phyloP scores from a whole-genome alignment of 768 basidiomycete genomes.

The Kwoniella heveanensis region DNA sequence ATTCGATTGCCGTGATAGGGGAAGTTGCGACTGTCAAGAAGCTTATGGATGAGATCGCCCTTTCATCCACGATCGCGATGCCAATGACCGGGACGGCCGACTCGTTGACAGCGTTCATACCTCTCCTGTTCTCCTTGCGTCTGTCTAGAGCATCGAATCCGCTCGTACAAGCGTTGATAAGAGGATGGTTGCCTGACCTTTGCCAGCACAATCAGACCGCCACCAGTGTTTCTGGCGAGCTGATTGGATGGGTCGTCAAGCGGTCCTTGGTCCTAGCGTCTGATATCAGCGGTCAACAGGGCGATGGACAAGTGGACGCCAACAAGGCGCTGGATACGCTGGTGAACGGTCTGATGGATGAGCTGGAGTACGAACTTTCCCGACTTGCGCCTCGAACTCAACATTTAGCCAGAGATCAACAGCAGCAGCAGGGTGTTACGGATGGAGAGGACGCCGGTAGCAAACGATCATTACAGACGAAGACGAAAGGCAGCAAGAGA shows the following conservation, averaged over 20 bases:
- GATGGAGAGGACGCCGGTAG: not conserved
- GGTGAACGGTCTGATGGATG: slow-evolving; percentile 4
- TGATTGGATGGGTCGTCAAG: slow-evolving; percentile 1
- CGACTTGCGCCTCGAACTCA: not conserved
- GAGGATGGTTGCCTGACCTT: not conserved
- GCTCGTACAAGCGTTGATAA: not conserved
- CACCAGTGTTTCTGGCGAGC: not conserved
- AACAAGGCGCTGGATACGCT: not conserved
- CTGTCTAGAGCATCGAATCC: not conserved
- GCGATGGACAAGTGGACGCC: not conserved
- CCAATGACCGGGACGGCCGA: not conserved
- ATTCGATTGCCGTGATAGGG: not conserved
- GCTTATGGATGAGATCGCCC: not conserved
- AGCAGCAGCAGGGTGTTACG: not conserved
- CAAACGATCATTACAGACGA: not conserved
- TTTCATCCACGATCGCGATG: not conserved
- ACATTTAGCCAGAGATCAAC: not conserved
- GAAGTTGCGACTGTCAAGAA: not conserved
- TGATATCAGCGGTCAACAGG: not conserved
- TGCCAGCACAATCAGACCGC: not conserved
- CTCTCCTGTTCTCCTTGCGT: slow-evolving; percentile 8
- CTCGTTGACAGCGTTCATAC: slow-evolving; percentile 2
- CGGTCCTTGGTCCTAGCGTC: not conserved
- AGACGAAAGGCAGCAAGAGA: not conserved
- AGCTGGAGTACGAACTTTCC: slow-evolving; percentile 18